Percentiles rank a stretch among this genome's conserved stretches.
phyloP scores from a whole-genome alignment of 192 early-diverging fungal species.

The Coemansia sp. region DNA sequence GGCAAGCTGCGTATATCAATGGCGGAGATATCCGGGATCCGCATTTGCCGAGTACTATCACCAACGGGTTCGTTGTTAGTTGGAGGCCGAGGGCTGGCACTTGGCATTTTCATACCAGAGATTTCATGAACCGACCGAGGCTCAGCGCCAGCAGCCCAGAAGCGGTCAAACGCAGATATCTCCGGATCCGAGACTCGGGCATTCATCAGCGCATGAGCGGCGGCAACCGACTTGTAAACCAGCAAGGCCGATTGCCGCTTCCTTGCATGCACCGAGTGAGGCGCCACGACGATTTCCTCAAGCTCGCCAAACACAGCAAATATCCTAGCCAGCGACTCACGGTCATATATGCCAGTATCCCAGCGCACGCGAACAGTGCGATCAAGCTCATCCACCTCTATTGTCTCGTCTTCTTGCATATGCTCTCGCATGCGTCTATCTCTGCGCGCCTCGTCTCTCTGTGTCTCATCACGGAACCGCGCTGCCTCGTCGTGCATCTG shows the following conservation, averaged over 20 bases:
- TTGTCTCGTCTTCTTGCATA: constrained; percentile 1
- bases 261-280: constrained; percentile 10
- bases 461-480: constrained; percentile 33
- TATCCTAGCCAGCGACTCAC: constrained; percentile 18
- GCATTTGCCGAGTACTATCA: background rate
- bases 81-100: background rate
- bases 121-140: constrained; percentile 26
- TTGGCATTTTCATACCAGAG: background rate
- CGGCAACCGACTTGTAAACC: constrained; percentile 36
- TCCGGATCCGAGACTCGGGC: constrained; percentile 8
- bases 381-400: constrained; percentile 41
- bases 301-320: constrained; percentile 40
- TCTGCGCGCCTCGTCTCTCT: constrained; percentile 20
- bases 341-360: constrained; percentile 6
- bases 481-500: constrained; percentile 30
- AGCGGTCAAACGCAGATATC: constrained; percentile 20
- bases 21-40: constrained; percentile 23
- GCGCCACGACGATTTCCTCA: constrained; percentile 45
- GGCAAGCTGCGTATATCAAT: constrained; percentile 36
- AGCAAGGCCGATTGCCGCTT: constrained; percentile 33
- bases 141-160: constrained; percentile 39
- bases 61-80: background rate
- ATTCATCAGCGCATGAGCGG: constrained; percentile 45
- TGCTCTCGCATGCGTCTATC: constrained; percentile 43
- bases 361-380: constrained; percentile 38